Evolutionary conservation across 495 filamentous ascomycete genomes (phyloP), one percentile per base, ranked within the genome.

Genomic region (Mytilinidion resinicola): DNA sequence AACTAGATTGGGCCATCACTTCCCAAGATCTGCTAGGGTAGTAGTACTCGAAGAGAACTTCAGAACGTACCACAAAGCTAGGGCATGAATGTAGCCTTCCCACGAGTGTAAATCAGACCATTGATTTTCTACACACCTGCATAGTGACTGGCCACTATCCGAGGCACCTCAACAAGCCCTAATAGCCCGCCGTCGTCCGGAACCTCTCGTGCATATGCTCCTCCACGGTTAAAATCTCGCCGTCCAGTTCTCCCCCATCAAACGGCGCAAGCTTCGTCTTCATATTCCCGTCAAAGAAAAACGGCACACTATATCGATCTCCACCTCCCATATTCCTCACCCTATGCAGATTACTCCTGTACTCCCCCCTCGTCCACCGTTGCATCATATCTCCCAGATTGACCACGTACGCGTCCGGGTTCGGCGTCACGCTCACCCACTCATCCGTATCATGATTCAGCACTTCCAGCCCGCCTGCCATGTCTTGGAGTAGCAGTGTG

Each of bases 401-500:
- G 36, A 75, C 66, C 0, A 75, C 69, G 44, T 69, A 74, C 0
- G 62, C 67, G 44, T 64, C 70, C 11, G 53, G 52, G 15, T 67
- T 64, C 0, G 73, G 70, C 3, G 63, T 47, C 6, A 75, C 64
- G 11, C 55, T 48, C 6, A 69, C 50, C 70, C 71, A 76, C 9
- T 65, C 60, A 1, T 63, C 55, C 4, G 70, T 69, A 10, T 51
- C 41, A 9, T 46, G 25, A 51, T 75, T 62, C 9, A 61, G 65
- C 3, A 74, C 71, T 37, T 76, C 64, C 9, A 74, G 60, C 5
- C 73, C 72, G 0, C 64, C 36, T 38, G 65, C 44, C 20, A 56
- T 43, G 38, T 74, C 72, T 53, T 74, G 71, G 10, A 76, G 56
- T 5, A 76, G 65, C 30, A 74, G 51, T 9, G 73, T 76, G 35